A percentile compares a stretch with the other conserved stretches of the same genome.
Conservation (phyloP, 2,329 filamentous ascomycete genomes). For the Anthostomella pinea region DNA sequence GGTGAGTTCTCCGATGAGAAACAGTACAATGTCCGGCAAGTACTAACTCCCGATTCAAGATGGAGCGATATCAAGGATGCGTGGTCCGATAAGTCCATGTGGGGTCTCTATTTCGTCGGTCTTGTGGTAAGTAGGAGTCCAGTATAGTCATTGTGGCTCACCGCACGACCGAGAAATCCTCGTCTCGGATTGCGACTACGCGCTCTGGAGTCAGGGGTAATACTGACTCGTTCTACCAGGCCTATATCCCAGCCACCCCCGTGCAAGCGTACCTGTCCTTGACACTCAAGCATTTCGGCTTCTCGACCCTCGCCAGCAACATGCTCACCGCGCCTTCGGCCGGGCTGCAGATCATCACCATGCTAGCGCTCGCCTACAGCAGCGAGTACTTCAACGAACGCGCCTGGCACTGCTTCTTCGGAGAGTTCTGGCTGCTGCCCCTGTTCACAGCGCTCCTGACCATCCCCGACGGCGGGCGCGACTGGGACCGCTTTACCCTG, state of each 20-base stretch:
- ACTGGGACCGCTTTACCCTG: conserved; percentile 42
- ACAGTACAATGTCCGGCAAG: too few species aligned
- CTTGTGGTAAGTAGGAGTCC: conserved; percentile 32
- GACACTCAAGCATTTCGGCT: conserved; percentile 54
- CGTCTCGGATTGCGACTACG: too few species aligned
- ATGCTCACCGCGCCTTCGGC: conserved; percentile 59
- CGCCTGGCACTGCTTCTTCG: conserved; percentile 42
- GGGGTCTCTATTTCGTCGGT: conserved; percentile 47
- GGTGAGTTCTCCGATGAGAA: not conserved
- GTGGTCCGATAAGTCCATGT: conserved; percentile 6
- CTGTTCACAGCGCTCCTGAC: conserved; percentile 44
- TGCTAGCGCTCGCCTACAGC: conserved; percentile 21
- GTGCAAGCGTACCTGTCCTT: conserved; percentile 57
- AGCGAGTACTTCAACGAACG: conserved; percentile 38
- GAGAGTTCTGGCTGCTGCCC: conserved; percentile 50
- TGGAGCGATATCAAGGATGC: conserved; percentile 46
- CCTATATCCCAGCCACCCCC: conserved; percentile 50
- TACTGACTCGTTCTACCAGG: conserved; percentile 29
- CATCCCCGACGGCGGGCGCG: conserved; percentile 34
- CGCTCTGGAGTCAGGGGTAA: too few species aligned
- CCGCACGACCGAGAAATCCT: too few species aligned
- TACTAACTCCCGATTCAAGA: not conserved
- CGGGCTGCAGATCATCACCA: conserved; percentile 42
- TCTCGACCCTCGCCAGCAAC: conserved; percentile 60
- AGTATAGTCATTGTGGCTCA: too few species aligned